phyloP scores from a whole-genome alignment of 352 stramenopile genomes.

The Globisporangium nodosum region DNA sequence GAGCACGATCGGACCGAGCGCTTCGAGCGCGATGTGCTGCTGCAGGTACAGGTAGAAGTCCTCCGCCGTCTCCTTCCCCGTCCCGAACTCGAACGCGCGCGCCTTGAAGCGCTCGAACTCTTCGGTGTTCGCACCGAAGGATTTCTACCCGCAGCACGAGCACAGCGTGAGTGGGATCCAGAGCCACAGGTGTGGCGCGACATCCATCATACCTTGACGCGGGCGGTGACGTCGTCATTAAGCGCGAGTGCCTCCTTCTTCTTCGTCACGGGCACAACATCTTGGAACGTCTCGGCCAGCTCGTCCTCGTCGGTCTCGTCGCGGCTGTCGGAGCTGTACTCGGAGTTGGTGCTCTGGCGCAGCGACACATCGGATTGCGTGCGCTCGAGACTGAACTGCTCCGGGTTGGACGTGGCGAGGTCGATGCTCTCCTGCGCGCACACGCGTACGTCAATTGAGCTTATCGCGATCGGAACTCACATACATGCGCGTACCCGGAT shows the following conservation, averaged over 20 bases:
- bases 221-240: conserved; percentile 72
- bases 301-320: conserved; percentile 49
- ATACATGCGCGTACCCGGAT: conserved; percentile 21
- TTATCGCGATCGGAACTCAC: too few species aligned
- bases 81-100: conserved; percentile 71
- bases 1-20: conserved; percentile 65
- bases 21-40: conserved; percentile 38
- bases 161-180: neutral
- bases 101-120: conserved; percentile 79
- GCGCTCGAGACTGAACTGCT: conserved; percentile 31
- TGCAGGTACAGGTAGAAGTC: conserved; percentile 69
- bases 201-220: conserved; percentile 32
- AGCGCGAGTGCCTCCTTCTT: conserved; percentile 67
- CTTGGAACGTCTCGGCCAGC: conserved; percentile 40
- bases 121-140: conserved; percentile 41
- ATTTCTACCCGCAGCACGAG: conserved; percentile 3
- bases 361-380: conserved; percentile 39
- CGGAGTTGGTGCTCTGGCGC: conserved; percentile 23
- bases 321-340: conserved; percentile 48
- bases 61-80: conserved; percentile 49
- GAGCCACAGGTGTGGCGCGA: neutral
- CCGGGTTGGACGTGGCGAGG: conserved; percentile 36
- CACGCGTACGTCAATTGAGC: neutral
- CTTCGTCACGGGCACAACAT: conserved; percentile 71
- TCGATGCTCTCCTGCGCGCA: conserved; percentile 36